Base-by-base conservation (phyloP, 805 yeast genomes). In the Lachancea lanzarotensis region DNA sequence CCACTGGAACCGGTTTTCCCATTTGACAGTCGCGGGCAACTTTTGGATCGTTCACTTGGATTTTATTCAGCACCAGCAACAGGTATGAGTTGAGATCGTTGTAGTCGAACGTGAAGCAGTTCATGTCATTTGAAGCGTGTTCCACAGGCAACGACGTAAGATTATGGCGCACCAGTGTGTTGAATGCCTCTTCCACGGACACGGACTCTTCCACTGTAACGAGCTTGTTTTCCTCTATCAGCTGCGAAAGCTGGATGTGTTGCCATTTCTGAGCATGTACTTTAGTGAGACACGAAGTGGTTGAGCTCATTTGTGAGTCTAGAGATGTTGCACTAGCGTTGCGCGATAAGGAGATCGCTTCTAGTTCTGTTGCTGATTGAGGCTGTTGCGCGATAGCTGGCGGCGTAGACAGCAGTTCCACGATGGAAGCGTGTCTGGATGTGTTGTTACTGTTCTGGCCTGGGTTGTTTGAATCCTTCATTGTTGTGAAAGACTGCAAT, bases 1-100 rank as follows among this genome's bases (percentile, higher is more conserved):
- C 81, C 5, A 93, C 97, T 2, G 96, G 95, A 0, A 93, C 96
- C 42, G 86, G 90, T 50, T 84, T 85, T 35, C 97, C 97, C 42
- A 73, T 73, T 55, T 89, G 86, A 20, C 96, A 96, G 55, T 75
- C 79, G 45, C 68, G 63, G 19, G 63, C 60, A 25, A 63, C 54
- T 30, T 56, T 53, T 38, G 62, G 59, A 43, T 65, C 65, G 40
- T 52, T 60, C 8, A 70, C 62, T 36, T 69, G 67, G 20, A 77
- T 67, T 57, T 84, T 86, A 60, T 91, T 90, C 71, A 90, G 73
- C 18, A 93, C 93, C 48, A 93, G 69, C 52, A 91, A 69, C 51
- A 91, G 70, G 62, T 89, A 89, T 11, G 96, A 82, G 57, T 87
- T 89, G 64, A 91, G 73, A 66, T 91, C 97, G 25, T 91, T 76